Conservation (phyloP, 1,284 basidiomycete species). For the Macrocystidia cucumis region DNA sequence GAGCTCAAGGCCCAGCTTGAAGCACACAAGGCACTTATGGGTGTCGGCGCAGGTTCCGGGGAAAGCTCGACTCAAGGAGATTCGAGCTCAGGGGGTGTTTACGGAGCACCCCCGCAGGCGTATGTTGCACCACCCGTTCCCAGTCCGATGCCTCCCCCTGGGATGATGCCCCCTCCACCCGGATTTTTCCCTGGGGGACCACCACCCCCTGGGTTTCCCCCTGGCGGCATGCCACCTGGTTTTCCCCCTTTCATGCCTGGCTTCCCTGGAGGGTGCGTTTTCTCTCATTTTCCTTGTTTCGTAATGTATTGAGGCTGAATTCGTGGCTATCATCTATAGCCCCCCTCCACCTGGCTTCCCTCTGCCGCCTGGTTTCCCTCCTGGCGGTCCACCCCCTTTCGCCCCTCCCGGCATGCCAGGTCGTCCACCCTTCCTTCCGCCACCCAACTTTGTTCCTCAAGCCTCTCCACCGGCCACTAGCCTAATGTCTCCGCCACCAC, state of each 20-base stretch:
- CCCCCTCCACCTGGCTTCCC: slow-evolving; percentile 19
- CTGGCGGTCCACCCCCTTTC: slow-evolving; percentile 13
- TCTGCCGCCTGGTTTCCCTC: slow-evolving; percentile 17
- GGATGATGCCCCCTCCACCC: slow-evolving; percentile 22
- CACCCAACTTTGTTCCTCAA: slow-evolving; percentile 12
- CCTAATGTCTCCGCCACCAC: slow-evolving; percentile 19
- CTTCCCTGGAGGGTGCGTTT: slow-evolving; percentile 41
- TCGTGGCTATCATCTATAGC: slow-evolving; percentile 7
- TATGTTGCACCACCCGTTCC: slow-evolving; percentile 52
- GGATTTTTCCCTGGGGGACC: slow-evolving; percentile 17
- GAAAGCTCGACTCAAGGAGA: slow-evolving; percentile 27
- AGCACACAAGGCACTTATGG: slow-evolving; percentile 92
- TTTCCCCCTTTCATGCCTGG: slow-evolving; percentile 33
- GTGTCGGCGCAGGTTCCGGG: slow-evolving; percentile 37
- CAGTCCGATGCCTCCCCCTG: slow-evolving; percentile 22
- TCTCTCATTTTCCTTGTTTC: not conserved
- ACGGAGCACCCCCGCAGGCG: slow-evolving; percentile 60
- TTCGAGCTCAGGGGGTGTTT: slow-evolving; percentile 45
- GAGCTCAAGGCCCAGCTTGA: slow-evolving; percentile 82
- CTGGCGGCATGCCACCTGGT: slow-evolving; percentile 24
- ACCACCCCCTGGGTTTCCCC: slow-evolving; percentile 19
- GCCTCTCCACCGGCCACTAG: no score
- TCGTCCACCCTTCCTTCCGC: slow-evolving; percentile 10
- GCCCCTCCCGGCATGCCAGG: slow-evolving; percentile 5
- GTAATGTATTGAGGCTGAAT: slow-evolving; percentile 2